Percentiles rank a stretch among this genome's conserved stretches.
Conservation (phyloP, 1,284 basidiomycete genomes). For the Xanthoconium separans region DNA sequence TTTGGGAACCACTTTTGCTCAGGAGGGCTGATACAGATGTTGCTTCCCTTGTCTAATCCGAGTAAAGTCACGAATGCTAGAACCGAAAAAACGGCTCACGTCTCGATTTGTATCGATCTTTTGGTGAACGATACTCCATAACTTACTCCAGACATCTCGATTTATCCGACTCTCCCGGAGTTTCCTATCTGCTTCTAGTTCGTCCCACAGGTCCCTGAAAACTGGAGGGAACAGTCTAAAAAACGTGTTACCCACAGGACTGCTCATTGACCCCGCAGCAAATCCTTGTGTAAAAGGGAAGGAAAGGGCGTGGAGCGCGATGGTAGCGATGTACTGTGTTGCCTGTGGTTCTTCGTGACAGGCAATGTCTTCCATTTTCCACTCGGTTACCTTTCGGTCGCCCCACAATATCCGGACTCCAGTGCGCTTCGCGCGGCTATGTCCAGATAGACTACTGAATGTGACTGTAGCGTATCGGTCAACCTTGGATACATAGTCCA, state of each 20-base stretch:
- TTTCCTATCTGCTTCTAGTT: slow-evolving; percentile 73
- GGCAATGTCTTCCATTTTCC: slow-evolving; percentile 84
- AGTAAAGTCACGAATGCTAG: slow-evolving; percentile 1
- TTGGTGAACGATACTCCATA: slow-evolving; percentile 60
- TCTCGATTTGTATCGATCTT: slow-evolving; percentile 48
- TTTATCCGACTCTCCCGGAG: slow-evolving; percentile 64
- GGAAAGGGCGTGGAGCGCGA: slow-evolving; percentile 79
- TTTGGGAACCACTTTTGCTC: slow-evolving; percentile 15
- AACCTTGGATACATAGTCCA: slow-evolving; percentile 61
- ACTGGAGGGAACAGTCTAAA: slow-evolving; percentile 77
- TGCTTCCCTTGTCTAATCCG: slow-evolving; percentile 32
- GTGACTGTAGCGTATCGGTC: slow-evolving; percentile 77
- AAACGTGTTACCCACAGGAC: slow-evolving; percentile 50
- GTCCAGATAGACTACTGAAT: slow-evolving; percentile 64
- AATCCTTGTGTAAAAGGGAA: slow-evolving; percentile 66
- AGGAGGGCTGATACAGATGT: slow-evolving; percentile 29
- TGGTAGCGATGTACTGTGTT: slow-evolving; percentile 87
- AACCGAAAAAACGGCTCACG: slow-evolving; percentile 35
- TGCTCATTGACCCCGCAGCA: slow-evolving; percentile 43
- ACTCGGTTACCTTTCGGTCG: slow-evolving; percentile 60
- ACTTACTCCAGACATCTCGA: slow-evolving; percentile 66
- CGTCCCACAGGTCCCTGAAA: slow-evolving; percentile 92
- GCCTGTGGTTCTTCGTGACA: slow-evolving; percentile 81
- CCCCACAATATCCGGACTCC: slow-evolving; percentile 75
- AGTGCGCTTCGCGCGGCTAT: slow-evolving; percentile 70